Evolutionary conservation across 768 basidiomycete species (phyloP).

Genomic region (Tricholoma saponaceum): DNA sequence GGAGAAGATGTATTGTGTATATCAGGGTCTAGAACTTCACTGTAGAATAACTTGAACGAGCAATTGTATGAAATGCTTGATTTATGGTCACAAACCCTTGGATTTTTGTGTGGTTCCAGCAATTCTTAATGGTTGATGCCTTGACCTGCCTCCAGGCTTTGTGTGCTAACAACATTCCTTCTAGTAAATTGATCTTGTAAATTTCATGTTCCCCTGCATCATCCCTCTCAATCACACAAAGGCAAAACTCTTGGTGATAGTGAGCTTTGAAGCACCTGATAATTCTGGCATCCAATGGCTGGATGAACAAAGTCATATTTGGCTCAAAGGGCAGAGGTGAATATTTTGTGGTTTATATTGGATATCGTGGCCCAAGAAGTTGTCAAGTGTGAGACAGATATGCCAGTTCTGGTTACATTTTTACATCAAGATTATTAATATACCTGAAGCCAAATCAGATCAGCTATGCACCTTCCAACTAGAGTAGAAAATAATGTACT

Average conservation of each 20-base stretch:
- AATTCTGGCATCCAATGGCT: background rate
- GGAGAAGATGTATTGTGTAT: too few relatives aligned
- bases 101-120: slow-evolving; percentile 23
- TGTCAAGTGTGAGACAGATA: background rate
- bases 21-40: too few relatives aligned
- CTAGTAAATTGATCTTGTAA: slow-evolving; percentile 14
- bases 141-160: slow-evolving; percentile 26
- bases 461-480: too few relatives aligned
- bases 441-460: background rate
- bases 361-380: background rate
- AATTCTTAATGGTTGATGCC: slow-evolving; percentile 21
- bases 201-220: slow-evolving; percentile 26
- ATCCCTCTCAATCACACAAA: slow-evolving; percentile 23
- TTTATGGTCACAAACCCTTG: background rate
- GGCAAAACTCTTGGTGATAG: background rate
- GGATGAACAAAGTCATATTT: background rate
- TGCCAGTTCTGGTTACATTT: background rate
- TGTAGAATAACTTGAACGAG: too few relatives aligned
- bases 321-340: too few relatives aligned
- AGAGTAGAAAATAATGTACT: background rate
- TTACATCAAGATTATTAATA: background rate
- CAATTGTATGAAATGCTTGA: too few relatives aligned
- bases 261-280: background rate
- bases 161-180: slow-evolving; percentile 28
- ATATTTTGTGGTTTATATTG: too few relatives aligned